These are phyloP conservation scores for Collybia nuda DNA, from an alignment of 768 basidiomycete genomes.

Conservation along the genomic window DNA sequence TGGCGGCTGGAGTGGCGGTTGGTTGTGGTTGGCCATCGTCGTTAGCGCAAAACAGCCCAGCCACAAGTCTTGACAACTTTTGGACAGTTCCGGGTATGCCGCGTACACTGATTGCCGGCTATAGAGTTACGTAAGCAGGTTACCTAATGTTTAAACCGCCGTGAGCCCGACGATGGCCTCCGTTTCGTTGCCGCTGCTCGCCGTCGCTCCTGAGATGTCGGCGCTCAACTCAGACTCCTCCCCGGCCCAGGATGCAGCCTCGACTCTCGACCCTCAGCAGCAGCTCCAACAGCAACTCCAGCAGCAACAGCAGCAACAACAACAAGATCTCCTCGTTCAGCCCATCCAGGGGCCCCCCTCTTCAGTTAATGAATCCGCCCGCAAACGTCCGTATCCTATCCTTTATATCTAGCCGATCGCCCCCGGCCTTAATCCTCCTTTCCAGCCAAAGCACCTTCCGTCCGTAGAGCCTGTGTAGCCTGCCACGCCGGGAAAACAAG, in stretches of 20 bases:
- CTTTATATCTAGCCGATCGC: slow-evolving; percentile 14
- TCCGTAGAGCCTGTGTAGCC: slow-evolving; percentile 76
- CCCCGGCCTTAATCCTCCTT: slow-evolving; percentile 15
- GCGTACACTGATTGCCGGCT: slow-evolving; percentile 5
- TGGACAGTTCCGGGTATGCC: not conserved
- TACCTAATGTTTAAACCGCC: slow-evolving; percentile 15
- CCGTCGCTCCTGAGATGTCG: slow-evolving; percentile 63
- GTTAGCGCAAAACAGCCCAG: slow-evolving; percentile 10
- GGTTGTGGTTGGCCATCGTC: slow-evolving; percentile 26
- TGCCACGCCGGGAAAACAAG: slow-evolving; percentile 84
- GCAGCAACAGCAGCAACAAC: slow-evolving; percentile 32
- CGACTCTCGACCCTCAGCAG: slow-evolving; percentile 62
- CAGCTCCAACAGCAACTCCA: slow-evolving; percentile 54
- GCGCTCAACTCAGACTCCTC: slow-evolving; percentile 66
- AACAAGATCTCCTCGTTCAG: slow-evolving; percentile 18
- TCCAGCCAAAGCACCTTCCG: slow-evolving; percentile 78
- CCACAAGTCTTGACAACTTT: slow-evolving; percentile 8
- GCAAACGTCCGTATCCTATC: slow-evolving; percentile 57
- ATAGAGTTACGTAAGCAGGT: slow-evolving; percentile 8
- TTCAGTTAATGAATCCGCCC: slow-evolving; percentile 32
- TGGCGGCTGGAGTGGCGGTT: slow-evolving; percentile 45
- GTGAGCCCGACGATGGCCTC: slow-evolving; percentile 22
- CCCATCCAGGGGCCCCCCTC: slow-evolving; percentile 25
- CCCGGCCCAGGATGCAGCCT: slow-evolving; percentile 51
- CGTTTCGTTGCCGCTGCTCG: slow-evolving; percentile 28